These are phyloP conservation scores for Penicillium sp. DNA, from an alignment of 2,329 filamentous ascomycete species.

Conservation along the genomic window DNA sequence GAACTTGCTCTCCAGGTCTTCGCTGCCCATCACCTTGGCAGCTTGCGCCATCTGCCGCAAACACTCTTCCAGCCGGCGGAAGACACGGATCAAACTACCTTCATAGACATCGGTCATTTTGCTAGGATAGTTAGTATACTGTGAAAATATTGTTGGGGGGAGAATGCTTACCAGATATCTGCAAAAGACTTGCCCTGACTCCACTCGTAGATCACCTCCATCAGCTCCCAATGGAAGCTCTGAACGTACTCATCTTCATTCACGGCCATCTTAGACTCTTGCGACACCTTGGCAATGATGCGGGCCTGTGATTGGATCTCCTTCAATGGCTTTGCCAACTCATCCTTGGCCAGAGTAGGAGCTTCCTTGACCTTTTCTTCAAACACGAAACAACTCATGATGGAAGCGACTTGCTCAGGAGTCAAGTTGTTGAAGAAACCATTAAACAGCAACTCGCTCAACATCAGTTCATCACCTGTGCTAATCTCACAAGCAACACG, in stretches of 20 bases:
- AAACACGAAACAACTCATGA: constrained; percentile 92
- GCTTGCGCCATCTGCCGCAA: constrained; percentile 94
- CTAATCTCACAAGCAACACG: constrained; percentile 97
- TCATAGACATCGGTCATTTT: constrained; percentile 99
- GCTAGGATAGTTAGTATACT: constrained; percentile 47
- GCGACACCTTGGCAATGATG: constrained; percentile 86
- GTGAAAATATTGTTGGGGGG: neutral
- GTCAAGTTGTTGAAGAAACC: constrained; percentile 95
- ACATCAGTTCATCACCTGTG: constrained; percentile 88
- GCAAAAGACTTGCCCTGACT: constrained; percentile 85
- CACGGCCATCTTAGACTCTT: constrained; percentile 89
- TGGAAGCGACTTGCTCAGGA: constrained; percentile 80
- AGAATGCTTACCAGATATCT: constrained; percentile 78
- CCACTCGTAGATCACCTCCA: constrained; percentile 95
- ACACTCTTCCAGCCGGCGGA: constrained; percentile 90
- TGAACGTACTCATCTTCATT: constrained; percentile 93
- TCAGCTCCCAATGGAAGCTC: constrained; percentile 88
- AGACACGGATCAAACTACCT: constrained; percentile 91
- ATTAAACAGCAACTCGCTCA: constrained; percentile 92
- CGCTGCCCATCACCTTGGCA: constrained; percentile 95
- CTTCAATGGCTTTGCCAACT: constrained; percentile 78
- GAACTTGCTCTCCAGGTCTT: constrained; percentile 89
- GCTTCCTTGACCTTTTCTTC: constrained; percentile 88
- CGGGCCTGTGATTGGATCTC: constrained; percentile 85
- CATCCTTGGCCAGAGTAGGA: constrained; percentile 66